A percentile compares a stretch with the other conserved stretches of the same genome.
Evolutionary conservation across 176 grass and related monocot species (phyloP).

Genomic region (Musa schizocarpa): DNA sequence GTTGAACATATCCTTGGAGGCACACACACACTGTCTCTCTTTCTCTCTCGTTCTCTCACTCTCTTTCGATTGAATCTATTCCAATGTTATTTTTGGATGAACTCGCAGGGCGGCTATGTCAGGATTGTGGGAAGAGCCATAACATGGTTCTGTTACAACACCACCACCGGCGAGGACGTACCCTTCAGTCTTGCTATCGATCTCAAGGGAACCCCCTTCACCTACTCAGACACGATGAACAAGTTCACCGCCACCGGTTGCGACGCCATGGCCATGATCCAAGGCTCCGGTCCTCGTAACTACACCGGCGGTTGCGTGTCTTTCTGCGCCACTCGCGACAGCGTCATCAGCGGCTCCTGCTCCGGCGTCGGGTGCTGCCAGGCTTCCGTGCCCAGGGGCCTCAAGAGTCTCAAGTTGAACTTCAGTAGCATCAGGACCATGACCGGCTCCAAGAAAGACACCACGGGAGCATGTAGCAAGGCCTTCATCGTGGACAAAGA

Average conservation of each 20-base stretch:
- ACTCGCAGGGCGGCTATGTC: not conserved
- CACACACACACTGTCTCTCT: not conserved
- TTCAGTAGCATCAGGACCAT: not conserved
- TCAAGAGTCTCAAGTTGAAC: not conserved
- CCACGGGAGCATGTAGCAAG: not conserved
- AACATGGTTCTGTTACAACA: not conserved
- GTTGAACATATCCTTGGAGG: not conserved
- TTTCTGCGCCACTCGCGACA: not conserved
- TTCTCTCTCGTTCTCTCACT: no score
- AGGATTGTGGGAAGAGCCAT: conserved; percentile 4
- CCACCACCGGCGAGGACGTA: not conserved
- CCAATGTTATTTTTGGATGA: no score
- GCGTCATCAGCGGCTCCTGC: not conserved
- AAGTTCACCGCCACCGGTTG: conserved; percentile 31
- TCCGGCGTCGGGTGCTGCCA: conserved; percentile 13
- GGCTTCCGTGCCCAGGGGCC: not conserved
- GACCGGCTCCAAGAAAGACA: not conserved
- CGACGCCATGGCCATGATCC: conserved; percentile 28
- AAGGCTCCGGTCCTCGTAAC: not conserved
- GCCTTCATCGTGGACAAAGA: not conserved
- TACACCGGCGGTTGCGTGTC: not conserved
- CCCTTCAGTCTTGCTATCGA: not conserved
- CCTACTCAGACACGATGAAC: conserved; percentile 27
- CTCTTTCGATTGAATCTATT: no score
- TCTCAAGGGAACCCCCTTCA: not conserved